Percentiles rank a stretch among this genome's conserved stretches.
phyloP scores from a whole-genome alignment of 1,284 basidiomycete species.

The Ganoderma leucocontextum region DNA sequence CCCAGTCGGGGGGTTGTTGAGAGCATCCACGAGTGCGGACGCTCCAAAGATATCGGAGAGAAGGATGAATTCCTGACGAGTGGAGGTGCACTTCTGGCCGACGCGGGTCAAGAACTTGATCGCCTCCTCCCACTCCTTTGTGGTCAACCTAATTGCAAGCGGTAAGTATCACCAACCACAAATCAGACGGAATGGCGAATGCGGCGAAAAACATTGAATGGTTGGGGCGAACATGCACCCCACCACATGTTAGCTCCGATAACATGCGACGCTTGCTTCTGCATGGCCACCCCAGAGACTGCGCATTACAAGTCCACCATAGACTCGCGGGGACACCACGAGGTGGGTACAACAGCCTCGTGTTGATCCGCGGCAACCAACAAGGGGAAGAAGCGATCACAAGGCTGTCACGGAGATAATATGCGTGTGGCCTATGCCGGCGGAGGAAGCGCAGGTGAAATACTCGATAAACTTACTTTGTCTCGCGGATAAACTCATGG shows the following conservation, averaged over 20 bases:
- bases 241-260: neutral
- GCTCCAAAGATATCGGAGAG: slow-evolving; percentile 84
- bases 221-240: neutral
- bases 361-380: neutral
- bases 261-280: neutral
- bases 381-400: neutral
- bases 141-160: slow-evolving; percentile 59
- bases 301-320: neutral
- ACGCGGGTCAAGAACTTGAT: slow-evolving; percentile 80
- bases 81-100: slow-evolving; percentile 75
- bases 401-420: slow-evolving; percentile 2
- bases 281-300: neutral
- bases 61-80: slow-evolving; percentile 87
- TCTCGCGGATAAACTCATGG: slow-evolving; percentile 73
- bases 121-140: slow-evolving; percentile 86
- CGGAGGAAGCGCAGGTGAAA: neutral
- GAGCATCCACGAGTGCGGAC: slow-evolving; percentile 77
- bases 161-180: neutral
- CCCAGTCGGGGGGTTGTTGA: slow-evolving; percentile 77
- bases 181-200: neutral
- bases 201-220: neutral
- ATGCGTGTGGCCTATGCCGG: neutral
- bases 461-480: slow-evolving; percentile 47
- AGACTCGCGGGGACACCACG: neutral
- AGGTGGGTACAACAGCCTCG: neutral